A percentile compares a stretch with the other conserved stretches of the same genome.
Evolutionary conservation across 2,329 filamentous ascomycete genomes (phyloP).

Genomic region (Exophiala bonariae): DNA sequence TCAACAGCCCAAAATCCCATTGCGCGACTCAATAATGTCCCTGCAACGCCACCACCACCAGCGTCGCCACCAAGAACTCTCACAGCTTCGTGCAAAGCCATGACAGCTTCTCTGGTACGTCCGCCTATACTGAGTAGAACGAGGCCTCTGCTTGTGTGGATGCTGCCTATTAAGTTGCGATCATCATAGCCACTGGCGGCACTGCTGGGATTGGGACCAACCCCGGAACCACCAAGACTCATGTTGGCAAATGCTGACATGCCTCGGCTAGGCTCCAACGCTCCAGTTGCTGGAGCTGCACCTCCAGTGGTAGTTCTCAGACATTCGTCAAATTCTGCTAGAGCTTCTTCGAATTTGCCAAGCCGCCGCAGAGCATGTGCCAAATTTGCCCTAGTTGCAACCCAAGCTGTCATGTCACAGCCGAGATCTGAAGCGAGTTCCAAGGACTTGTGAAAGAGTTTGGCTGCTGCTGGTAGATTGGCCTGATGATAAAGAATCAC

Average conservation of each 20-base stretch:
- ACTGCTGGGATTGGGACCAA: conserved; percentile 29
- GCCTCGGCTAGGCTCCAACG: conserved; percentile 17
- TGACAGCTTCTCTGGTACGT: conserved; percentile 72
- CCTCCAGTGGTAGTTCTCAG: conserved; percentile 75
- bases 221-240: conserved; percentile 17
- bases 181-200: conserved; percentile 49
- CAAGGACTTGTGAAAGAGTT: conserved; percentile 76
- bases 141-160: conserved; percentile 64
- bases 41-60: conserved; percentile 47
- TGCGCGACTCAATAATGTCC: conserved; percentile 45
- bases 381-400: conserved; percentile 82
- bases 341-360: conserved; percentile 67
- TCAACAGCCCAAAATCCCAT: conserved; percentile 48
- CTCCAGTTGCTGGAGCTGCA: conserved; percentile 37
- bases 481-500: conserved; percentile 94
- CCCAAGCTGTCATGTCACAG: conserved; percentile 77
- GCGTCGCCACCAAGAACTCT: conserved; percentile 48
- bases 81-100: conserved; percentile 74
- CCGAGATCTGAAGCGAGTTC: conserved; percentile 76
- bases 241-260: conserved; percentile 22
- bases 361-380: conserved; percentile 81
- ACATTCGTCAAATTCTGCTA: conserved; percentile 83
- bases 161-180: conserved; percentile 45
- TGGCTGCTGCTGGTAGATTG: conserved; percentile 70
- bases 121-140: conserved; percentile 75